Evolutionary conservation across 768 basidiomycete genomes (phyloP).

Genomic region (Tremella yokohamensis): DNA sequence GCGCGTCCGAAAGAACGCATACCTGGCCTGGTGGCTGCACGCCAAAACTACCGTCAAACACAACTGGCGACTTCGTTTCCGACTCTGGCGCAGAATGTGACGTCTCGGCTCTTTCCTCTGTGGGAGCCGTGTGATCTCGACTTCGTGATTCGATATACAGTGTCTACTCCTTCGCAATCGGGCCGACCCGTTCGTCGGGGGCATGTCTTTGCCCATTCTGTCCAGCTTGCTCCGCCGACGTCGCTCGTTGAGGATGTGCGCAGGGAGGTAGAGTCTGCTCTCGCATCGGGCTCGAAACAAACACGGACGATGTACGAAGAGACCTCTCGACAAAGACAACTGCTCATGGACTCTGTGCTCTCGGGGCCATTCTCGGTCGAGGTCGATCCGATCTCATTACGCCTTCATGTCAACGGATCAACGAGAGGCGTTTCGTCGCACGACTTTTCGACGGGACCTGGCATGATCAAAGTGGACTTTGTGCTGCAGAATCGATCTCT

Average conservation of each 20-base stretch:
- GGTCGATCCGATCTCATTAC: slow-evolving; percentile 67
- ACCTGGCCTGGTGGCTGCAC: slow-evolving; percentile 16
- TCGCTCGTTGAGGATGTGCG: slow-evolving; percentile 57
- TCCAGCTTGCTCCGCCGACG: slow-evolving; percentile 66
- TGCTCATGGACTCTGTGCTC: slow-evolving; percentile 65
- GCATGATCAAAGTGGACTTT: slow-evolving; percentile 54
- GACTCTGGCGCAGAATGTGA: slow-evolving; percentile 59
- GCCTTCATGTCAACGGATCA: slow-evolving; percentile 51
- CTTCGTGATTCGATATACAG: slow-evolving; percentile 71
- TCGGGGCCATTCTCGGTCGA: slow-evolving; percentile 73
- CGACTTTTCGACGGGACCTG: slow-evolving; percentile 57
- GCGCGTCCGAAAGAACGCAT: slow-evolving; percentile 53
- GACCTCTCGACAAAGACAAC: slow-evolving; percentile 68
- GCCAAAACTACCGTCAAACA: background rate
- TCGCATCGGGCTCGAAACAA: slow-evolving; percentile 60
- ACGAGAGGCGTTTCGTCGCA: slow-evolving; percentile 52
- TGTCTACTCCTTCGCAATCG: slow-evolving; percentile 50
- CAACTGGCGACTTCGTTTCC: slow-evolving; percentile 32
- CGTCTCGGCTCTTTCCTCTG: slow-evolving; percentile 70
- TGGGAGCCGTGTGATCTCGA: slow-evolving; percentile 71
- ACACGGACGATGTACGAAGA: slow-evolving; percentile 89
- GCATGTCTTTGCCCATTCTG: slow-evolving; percentile 59
- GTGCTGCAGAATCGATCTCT: slow-evolving; percentile 69
- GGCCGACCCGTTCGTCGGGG: slow-evolving; percentile 56
- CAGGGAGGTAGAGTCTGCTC: slow-evolving; percentile 59